phyloP scores from a whole-genome alignment of 805 yeast species.

The Isabelozyma pseudorhagii region DNA sequence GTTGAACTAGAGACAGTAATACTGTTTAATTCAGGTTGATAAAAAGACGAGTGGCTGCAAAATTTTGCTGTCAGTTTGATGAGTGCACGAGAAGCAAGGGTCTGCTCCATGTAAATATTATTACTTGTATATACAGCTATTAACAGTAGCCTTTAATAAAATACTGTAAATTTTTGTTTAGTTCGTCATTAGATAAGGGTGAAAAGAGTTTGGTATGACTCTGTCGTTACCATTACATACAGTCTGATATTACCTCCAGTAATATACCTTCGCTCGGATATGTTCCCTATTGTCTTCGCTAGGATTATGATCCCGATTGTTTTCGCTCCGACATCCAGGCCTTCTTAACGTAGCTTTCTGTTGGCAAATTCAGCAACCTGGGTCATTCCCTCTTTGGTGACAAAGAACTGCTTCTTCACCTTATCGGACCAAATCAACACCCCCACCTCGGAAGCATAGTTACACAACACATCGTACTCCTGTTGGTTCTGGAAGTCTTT shows the following conservation, averaged over 20 bases:
- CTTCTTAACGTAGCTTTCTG: constrained; percentile 35
- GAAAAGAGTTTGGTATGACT: too few relatives aligned
- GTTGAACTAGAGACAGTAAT: too few relatives aligned
- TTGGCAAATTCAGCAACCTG: constrained; percentile 92
- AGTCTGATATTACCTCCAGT: too few relatives aligned
- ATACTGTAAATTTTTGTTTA: too few relatives aligned
- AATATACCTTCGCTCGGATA: too few relatives aligned
- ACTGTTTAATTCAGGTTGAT: not conserved
- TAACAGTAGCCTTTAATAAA: too few relatives aligned
- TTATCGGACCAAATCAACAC: constrained; percentile 86
- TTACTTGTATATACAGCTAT: constrained; percentile 3
- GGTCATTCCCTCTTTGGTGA: constrained; percentile 78
- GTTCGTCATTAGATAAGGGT: too few relatives aligned
- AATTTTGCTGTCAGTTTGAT: not conserved
- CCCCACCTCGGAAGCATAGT: constrained; percentile 88
- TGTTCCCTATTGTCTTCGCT: too few relatives aligned
- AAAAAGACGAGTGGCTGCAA: not conserved
- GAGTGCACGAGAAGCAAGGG: not conserved
- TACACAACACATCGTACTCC: constrained; percentile 69
- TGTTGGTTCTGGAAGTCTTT: constrained; percentile 76
- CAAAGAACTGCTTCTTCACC: constrained; percentile 70
- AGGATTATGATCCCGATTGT: too few relatives aligned
- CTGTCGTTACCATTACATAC: too few relatives aligned
- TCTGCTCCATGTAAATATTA: constrained; percentile 1
- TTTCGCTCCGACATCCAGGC: too few relatives aligned